phyloP scores from a whole-genome alignment of 306 rosid genomes.

The Cucumis cinereus region DNA sequence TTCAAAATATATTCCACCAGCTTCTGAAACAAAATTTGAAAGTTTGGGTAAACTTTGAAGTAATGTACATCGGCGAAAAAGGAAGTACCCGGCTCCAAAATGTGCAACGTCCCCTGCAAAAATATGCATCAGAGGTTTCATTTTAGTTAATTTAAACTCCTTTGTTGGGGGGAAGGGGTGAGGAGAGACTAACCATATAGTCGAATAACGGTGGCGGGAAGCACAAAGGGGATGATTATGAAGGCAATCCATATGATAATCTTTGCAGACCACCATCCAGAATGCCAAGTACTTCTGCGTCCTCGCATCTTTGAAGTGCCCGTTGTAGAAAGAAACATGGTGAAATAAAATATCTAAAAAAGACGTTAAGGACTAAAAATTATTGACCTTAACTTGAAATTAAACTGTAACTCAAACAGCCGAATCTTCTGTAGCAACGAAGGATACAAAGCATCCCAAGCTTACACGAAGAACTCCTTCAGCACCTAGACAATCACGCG shows the following conservation, averaged over 20 bases:
- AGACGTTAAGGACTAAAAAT: constrained; percentile 40
- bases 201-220: constrained; percentile 59
- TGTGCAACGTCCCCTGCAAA: constrained; percentile 68
- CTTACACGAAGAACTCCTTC: constrained; percentile 92
- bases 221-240: constrained; percentile 61
- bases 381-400: background rate
- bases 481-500: constrained; percentile 63
- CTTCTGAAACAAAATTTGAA: background rate
- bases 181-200: constrained; percentile 54
- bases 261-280: constrained; percentile 96
- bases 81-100: constrained; percentile 87
- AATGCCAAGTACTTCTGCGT: constrained; percentile 68
- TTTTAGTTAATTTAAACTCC: background rate
- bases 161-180: background rate
- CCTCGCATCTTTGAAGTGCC: constrained; percentile 58
- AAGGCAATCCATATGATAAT: constrained; percentile 39
- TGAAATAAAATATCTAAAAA: constrained; percentile 58
- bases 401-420: background rate
- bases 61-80: constrained; percentile 3
- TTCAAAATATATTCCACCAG: background rate
- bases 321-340: constrained; percentile 68
- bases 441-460: constrained; percentile 98
- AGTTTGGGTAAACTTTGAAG: constrained; percentile 6
- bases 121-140: background rate
- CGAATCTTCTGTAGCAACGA: background rate